These are phyloP conservation scores for Neophaeococcomyces aloes DNA, from an alignment of 2,329 filamentous ascomycete species.

Conservation along the genomic window DNA sequence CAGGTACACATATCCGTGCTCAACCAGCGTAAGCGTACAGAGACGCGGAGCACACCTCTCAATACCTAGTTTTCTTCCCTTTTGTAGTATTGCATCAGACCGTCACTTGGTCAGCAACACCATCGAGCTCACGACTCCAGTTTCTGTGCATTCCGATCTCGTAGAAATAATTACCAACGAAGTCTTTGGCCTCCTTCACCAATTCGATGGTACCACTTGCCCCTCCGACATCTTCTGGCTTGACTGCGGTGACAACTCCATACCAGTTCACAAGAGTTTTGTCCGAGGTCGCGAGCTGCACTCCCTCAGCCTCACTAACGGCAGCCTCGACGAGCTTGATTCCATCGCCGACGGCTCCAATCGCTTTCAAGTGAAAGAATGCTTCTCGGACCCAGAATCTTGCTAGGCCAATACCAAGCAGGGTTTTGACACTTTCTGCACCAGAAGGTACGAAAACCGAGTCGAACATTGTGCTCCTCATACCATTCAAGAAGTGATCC, in stretches of 20 bases:
- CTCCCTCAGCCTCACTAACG: slow-evolving; percentile 34
- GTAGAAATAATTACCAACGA: slow-evolving; percentile 60
- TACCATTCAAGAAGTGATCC: slow-evolving; percentile 69
- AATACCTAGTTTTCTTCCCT: too few relatives aligned
- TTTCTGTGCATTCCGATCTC: slow-evolving; percentile 62
- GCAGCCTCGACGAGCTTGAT: slow-evolving; percentile 50
- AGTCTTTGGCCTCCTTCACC: slow-evolving; percentile 56
- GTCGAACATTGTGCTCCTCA: slow-evolving; percentile 69
- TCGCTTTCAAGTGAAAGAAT: slow-evolving; percentile 70
- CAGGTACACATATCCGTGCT: too few relatives aligned
- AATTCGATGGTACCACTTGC: slow-evolving; percentile 50
- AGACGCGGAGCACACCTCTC: too few relatives aligned
- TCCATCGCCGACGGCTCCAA: slow-evolving; percentile 64
- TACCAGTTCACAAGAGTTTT: slow-evolving; percentile 55
- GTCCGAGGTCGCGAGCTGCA: slow-evolving; percentile 39
- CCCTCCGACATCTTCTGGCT: slow-evolving; percentile 35
- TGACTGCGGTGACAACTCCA: slow-evolving; percentile 60
- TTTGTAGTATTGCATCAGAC: neutral
- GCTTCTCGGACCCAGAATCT: slow-evolving; percentile 69
- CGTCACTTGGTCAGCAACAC: slow-evolving; percentile 35
- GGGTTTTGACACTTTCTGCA: slow-evolving; percentile 50
- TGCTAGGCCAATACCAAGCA: slow-evolving; percentile 60
- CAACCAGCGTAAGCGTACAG: too few relatives aligned
- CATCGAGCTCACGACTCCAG: slow-evolving; percentile 63
- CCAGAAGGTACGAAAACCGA: slow-evolving; percentile 68